Evolutionary conservation across 106 monocot genomes (phyloP).

Genomic region (Acanthochlamys bracteata): DNA sequence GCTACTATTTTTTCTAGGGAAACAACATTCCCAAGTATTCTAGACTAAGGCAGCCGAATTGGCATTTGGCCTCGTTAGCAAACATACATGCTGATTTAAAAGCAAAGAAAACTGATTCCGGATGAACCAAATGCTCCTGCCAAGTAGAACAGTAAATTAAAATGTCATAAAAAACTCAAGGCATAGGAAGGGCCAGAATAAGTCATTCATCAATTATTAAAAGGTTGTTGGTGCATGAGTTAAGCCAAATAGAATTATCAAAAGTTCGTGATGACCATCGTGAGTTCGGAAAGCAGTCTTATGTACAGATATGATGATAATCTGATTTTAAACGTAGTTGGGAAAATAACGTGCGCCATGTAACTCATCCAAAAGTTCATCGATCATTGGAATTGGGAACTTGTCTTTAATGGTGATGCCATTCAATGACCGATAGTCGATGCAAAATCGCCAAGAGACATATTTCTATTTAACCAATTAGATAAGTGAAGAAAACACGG

Average conservation of each 20-base stretch:
- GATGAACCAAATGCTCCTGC: background rate
- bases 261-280: constrained; percentile 1
- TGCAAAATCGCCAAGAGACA: background rate
- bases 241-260: constrained; percentile 1
- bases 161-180: constrained; percentile 5
- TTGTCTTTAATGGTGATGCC: background rate
- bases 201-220: background rate
- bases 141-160: background rate
- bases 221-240: background rate
- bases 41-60: background rate
- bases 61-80: background rate
- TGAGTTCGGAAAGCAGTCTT: constrained; percentile 3
- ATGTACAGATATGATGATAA: constrained; percentile 7
- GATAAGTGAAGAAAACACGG: background rate
- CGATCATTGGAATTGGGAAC: constrained; percentile 12
- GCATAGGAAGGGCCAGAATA: background rate
- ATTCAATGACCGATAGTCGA: constrained; percentile 3
- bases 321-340: constrained; percentile 5
- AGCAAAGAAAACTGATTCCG: background rate
- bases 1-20: background rate
- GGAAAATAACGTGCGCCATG: background rate
- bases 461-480: background rate
- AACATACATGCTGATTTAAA: background rate
- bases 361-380: constrained; percentile 15
- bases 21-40: constrained; percentile 2